A percentile compares a stretch with the other conserved stretches of the same genome.
These are phyloP conservation scores for Pestalotiopsis sp. DNA, from an alignment of 2,329 filamentous ascomycete species.

Conservation along the genomic window DNA sequence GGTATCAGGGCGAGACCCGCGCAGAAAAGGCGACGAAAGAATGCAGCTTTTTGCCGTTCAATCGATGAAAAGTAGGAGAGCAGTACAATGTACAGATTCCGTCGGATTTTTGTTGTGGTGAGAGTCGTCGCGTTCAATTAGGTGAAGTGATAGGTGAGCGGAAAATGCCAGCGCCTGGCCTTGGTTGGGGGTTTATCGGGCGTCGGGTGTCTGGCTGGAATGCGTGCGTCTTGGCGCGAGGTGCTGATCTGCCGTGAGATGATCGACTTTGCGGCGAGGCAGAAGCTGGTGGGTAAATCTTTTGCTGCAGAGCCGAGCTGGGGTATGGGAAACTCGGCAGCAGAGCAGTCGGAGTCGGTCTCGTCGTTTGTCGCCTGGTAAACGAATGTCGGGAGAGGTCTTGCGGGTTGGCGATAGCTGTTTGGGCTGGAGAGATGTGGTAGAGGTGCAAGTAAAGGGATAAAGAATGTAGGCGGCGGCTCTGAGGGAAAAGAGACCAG, in stretches of 20 bases:
- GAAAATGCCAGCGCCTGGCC: not conserved
- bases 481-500: slow-evolving; percentile 2
- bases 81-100: not conserved
- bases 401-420: not conserved
- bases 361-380: slow-evolving; percentile 1
- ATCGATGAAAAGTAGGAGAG: not conserved
- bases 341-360: not conserved
- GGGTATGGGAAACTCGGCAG: not conserved
- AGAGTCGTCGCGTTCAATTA: not conserved
- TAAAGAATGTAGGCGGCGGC: not conserved
- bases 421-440: not conserved
- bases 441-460: not conserved
- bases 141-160: not conserved
- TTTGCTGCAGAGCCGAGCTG: not conserved
- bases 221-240: slow-evolving; percentile 3
- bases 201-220: not conserved
- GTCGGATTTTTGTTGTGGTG: not conserved
- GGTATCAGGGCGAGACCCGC: not conserved
- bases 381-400: slow-evolving; percentile 4
- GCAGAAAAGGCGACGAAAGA: not conserved
- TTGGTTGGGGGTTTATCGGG: not conserved
- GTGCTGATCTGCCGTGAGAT: not conserved
- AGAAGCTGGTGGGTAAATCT: not conserved
- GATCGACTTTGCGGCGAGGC: not conserved
- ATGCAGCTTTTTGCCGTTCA: not conserved